Base-by-base conservation (phyloP, 768 basidiomycete genomes). In the Antrodiella citrinella region DNA sequence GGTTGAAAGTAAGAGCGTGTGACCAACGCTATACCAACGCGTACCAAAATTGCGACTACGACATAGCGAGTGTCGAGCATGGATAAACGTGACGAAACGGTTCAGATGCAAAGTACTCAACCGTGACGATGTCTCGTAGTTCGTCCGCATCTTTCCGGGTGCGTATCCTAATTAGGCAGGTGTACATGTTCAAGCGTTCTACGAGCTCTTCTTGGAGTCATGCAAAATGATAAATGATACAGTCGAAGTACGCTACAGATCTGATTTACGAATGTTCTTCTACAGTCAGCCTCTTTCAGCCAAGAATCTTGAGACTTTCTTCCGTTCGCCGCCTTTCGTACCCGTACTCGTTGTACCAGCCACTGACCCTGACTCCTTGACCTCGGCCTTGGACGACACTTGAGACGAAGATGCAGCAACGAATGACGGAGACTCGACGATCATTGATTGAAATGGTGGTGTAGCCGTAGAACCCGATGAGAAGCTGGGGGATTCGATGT, bases 1-100 rank as follows among this genome's bases (percentile, higher is more conserved):
- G 96, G 93, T 64, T 97, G 94, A 64, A 98, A 98, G 69, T 86
- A 88, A 3, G 93, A 91, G 48, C 76, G 75, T 0, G 91, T 93
- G 38, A 70, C 67, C 25, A 94, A 62, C 0, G 90, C 84, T 42
- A 89, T 69, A 5, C 69, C 51, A 46, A 87, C 64, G 43, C 88
- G 81, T 35, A 60, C 44, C 2, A 42, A 38, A 10, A 63, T 41
- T 2, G 57, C 58, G 10, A 48, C 18, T 7, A 20, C 23, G 26
- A 44, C 30, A n/a, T 40, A 13, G 23, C 30, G 30, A 15, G 15
- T 35, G 15, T 35, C 15, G 30, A 35, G 7, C 30, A 35, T 35
- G 30, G 15, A n/a, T n/a, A n/a, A n/a, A n/a, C n/a, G 30, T 35
- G 30, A 35, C 30, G 30, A 35, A n/a, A n/a, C n/a, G 30, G 30